These are phyloP conservation scores for Ilyonectria mors-panacis DNA, from an alignment of 2,329 filamentous ascomycete genomes.

Conservation along the genomic window DNA sequence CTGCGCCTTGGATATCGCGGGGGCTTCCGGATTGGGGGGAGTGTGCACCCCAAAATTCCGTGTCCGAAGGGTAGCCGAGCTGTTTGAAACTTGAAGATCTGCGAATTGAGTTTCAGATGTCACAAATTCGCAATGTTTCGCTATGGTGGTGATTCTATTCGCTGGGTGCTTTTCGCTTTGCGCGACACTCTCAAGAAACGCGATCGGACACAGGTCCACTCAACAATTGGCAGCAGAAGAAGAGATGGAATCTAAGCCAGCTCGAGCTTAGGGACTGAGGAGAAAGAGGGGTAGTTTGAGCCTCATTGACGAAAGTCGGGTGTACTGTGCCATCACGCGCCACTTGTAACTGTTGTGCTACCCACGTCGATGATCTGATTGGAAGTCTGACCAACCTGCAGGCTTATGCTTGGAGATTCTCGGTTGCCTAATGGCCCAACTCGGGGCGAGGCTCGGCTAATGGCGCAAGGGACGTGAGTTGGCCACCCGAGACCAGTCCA, in stretches of 20 bases:
- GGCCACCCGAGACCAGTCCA: too few species aligned
- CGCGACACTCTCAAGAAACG: not conserved
- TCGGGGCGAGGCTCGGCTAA: too few species aligned
- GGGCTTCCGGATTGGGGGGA: not conserved
- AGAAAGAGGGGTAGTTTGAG: constrained; percentile 26
- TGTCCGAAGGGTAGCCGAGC: not conserved
- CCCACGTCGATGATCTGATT: constrained; percentile 1
- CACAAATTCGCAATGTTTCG: not conserved
- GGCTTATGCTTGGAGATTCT: not conserved
- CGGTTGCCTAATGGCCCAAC: not conserved
- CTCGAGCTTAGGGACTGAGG: not conserved
- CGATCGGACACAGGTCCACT: not conserved
- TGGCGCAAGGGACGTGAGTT: too few species aligned
- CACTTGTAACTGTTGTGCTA: not conserved
- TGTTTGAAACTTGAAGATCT: not conserved
- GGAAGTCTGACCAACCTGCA: constrained; percentile 13
- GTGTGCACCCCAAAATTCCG: not conserved
- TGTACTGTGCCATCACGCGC: not conserved
- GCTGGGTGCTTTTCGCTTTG: not conserved
- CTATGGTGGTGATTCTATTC: not conserved
- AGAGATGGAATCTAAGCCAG: not conserved
- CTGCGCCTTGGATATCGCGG: not conserved
- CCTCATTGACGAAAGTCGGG: not conserved
- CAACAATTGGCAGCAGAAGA: not conserved
- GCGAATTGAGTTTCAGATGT: not conserved